These are phyloP conservation scores for Vigna radiata DNA, from an alignment of 306 rosid species.

Conservation along the genomic window DNA sequence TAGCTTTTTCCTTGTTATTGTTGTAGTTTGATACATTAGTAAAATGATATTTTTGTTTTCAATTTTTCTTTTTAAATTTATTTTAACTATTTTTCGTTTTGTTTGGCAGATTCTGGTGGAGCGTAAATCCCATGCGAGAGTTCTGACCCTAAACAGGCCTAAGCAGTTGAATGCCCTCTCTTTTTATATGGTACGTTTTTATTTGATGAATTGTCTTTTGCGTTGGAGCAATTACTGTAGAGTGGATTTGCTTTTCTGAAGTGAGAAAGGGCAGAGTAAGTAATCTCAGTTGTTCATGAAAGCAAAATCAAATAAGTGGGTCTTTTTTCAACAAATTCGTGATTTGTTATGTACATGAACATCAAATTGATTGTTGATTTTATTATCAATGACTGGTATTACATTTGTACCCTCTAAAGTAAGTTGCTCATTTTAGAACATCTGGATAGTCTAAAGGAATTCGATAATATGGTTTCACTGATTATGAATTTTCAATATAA, in stretches of 20 bases:
- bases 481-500: conserved; percentile 1
- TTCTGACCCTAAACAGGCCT: conserved; percentile 74
- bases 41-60: not conserved
- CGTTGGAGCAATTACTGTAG: not conserved
- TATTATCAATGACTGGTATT: too few relatives aligned
- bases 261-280: too few relatives aligned
- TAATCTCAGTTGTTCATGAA: too few relatives aligned
- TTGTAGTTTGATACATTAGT: not conserved
- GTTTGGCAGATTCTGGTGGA: conserved; percentile 70
- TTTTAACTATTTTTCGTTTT: not conserved
- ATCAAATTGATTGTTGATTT: not conserved
- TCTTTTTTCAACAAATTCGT: not conserved
- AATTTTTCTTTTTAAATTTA: not conserved
- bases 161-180: conserved; percentile 83
- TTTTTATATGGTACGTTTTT: conserved; percentile 63
- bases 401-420: not conserved
- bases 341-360: not conserved
- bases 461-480: conserved; percentile 11
- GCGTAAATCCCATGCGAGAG: conserved; percentile 53
- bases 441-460: not conserved
- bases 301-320: too few relatives aligned
- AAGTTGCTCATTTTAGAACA: not conserved
- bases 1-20: not conserved
- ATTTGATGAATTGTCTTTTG: conserved; percentile 9
- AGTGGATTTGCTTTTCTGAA: not conserved